Conservation (phyloP, 306 rosid genomes). For the Castanea mollissima region DNA sequence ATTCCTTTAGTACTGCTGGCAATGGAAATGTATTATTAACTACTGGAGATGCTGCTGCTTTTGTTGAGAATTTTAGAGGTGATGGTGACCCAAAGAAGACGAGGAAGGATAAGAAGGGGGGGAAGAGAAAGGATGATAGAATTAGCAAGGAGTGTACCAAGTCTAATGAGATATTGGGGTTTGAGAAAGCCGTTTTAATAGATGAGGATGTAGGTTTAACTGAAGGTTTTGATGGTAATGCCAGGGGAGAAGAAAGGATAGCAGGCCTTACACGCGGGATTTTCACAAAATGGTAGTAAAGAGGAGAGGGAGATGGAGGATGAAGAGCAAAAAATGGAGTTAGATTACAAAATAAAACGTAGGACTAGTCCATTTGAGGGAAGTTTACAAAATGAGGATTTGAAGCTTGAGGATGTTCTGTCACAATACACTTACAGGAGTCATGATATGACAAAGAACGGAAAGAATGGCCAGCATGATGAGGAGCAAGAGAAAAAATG, state of each 20-base stretch:
- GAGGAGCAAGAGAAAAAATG: neutral
- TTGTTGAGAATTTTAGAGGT: neutral
- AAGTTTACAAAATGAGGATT: neutral
- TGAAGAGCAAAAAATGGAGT: neutral
- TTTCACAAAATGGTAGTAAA: neutral
- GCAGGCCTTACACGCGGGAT: too few relatives aligned
- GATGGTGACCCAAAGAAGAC: neutral
- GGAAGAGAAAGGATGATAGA: neutral
- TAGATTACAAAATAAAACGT: neutral
- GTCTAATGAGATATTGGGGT: neutral
- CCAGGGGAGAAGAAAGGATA: neutral
- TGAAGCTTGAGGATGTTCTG: constrained; percentile 19
- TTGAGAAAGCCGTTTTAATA: neutral
- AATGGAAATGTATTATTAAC: neutral
- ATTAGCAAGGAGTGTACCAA: neutral
- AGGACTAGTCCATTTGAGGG: neutral
- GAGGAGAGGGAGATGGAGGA: neutral
- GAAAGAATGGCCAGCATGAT: neutral
- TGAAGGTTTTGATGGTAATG: neutral
- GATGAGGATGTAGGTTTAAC: neutral
- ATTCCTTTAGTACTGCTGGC: too few relatives aligned
- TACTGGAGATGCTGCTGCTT: neutral
- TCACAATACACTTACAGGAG: neutral
- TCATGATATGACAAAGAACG: neutral
- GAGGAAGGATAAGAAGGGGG: neutral